Evolutionary conservation across 257 asterid genomes (phyloP).

Genomic region (Solanum stenotomum): DNA sequence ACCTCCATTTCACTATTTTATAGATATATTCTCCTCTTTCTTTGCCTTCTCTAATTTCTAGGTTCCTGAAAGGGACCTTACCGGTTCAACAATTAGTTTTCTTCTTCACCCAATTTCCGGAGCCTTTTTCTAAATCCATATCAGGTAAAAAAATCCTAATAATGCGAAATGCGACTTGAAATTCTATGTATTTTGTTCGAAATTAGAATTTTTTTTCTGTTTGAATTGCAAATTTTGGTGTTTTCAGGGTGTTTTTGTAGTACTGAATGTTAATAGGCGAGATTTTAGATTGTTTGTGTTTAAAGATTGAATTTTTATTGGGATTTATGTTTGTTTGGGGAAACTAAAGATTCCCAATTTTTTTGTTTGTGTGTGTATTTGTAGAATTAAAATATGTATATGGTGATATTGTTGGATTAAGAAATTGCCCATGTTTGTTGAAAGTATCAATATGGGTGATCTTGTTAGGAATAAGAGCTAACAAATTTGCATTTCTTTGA

Average conservation of each 20-base stretch:
- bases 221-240: not conserved
- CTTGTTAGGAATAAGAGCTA: not conserved
- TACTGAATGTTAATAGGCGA: not conserved
- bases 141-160: not conserved
- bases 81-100: conserved; percentile 1
- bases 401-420: not conserved
- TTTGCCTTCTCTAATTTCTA: not conserved
- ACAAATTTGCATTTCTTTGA: not conserved
- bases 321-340: not conserved
- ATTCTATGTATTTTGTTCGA: not conserved
- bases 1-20: not conserved
- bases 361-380: not conserved
- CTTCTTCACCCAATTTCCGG: not conserved
- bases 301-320: not conserved
- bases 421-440: not conserved
- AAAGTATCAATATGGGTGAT: not conserved
- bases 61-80: conserved; percentile 26
- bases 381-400: not conserved
- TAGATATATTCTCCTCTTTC: not conserved
- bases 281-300: not conserved
- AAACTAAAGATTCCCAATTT: not conserved
- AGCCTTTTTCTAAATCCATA: not conserved
- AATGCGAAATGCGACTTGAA: not conserved
- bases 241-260: not conserved
- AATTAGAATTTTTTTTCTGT: not conserved